Base-by-base conservation (phyloP, 2,329 filamentous ascomycete species). In the Aureobasidium mangrovei region DNA sequence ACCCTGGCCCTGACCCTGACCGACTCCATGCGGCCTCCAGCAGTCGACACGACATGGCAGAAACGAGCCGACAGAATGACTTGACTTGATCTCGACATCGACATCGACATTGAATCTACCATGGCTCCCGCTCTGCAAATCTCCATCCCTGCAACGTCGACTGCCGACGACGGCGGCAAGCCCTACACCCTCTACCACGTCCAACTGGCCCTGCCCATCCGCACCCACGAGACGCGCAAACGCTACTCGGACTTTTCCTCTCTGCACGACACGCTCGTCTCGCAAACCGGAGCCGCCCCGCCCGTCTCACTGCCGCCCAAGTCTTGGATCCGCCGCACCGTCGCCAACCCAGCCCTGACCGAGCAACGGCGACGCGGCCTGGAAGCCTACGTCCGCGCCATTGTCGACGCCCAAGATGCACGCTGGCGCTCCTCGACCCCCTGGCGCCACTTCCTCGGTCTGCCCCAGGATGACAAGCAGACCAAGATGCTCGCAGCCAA, bases 111-210 rank as follows among this genome's bases (percentile, higher is more conserved):
- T 18, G 18, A 18, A 18, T 18, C 1, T 18, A 18, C 18, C 18
- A 76, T 76, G 73, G 65, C 74, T 29, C 71, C 72, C 12, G 63
- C 65, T 9, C 65, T 75, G n/a, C 66, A 70, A 32, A 72, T 77
- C 53, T 69, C 72, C 3, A 75, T 77, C 56, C 73, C 74, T 2
- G 64, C 67, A 3, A 66, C 79, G n/a, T 76, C 73, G 33, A 76
- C 76, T 56, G 75, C 77, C 51, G 68, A 68, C 1, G 74, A 75
- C 59, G 74, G 77, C 59, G 40, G 32, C 33, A 88, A 88, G 63
- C 77, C 84, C 0, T 89, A 82, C 69, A 91, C 86, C 0, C 78
- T 85, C 60, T 91, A 91, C 74, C 87, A 88, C 68, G 84, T 91
- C 68, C 83, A 82, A 26, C 76, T 93, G 56, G 83, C 86, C 48